These are phyloP conservation scores for Selaginella moellendorffii DNA, from an alignment of 75 land plant genomes.

Conservation along the genomic window DNA sequence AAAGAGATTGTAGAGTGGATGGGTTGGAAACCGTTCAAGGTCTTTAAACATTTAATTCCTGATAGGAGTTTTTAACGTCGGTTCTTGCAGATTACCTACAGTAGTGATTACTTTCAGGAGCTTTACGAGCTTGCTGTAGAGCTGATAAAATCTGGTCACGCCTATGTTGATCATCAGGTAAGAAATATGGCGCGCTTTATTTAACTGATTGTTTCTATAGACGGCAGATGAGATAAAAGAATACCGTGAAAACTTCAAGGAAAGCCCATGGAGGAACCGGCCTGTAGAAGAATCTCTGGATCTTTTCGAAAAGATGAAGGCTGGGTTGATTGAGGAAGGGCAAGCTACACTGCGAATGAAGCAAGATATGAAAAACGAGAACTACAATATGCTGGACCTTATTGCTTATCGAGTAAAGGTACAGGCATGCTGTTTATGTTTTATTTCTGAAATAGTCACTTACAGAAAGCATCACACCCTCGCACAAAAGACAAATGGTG, in stretches of 20 bases:
- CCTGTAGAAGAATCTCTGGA: slow-evolving; percentile 82
- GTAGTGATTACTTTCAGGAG: slow-evolving; percentile 90
- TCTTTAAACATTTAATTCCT: slow-evolving; percentile 2
- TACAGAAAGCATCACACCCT: slow-evolving; percentile 33
- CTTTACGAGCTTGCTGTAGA: slow-evolving; percentile 88
- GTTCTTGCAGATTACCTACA: slow-evolving; percentile 61
- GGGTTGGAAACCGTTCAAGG: slow-evolving; percentile 99
- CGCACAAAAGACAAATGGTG: slow-evolving; percentile 97
- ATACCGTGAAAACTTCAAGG: slow-evolving; percentile 72
- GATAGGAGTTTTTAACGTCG: not conserved
- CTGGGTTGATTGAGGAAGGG: slow-evolving; percentile 83
- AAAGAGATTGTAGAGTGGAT: slow-evolving; percentile 86
- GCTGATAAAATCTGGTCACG: slow-evolving; percentile 66
- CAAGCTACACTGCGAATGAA: slow-evolving; percentile 93
- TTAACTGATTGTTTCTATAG: slow-evolving; percentile 22
- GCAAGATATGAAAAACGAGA: slow-evolving; percentile 98
- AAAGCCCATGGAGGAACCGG: slow-evolving; percentile 98
- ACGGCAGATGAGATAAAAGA: slow-evolving; percentile 86
- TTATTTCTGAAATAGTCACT: not conserved
- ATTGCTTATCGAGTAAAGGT: slow-evolving; percentile 75
- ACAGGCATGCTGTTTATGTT: no score
- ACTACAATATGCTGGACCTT: slow-evolving; percentile 89
- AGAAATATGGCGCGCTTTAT: not conserved
- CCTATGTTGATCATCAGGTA: slow-evolving; percentile 99
- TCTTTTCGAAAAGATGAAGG: slow-evolving; percentile 79